These are phyloP conservation scores for Penicillium sp. DNA, from an alignment of 2,329 filamentous ascomycete species.

Conservation along the genomic window DNA sequence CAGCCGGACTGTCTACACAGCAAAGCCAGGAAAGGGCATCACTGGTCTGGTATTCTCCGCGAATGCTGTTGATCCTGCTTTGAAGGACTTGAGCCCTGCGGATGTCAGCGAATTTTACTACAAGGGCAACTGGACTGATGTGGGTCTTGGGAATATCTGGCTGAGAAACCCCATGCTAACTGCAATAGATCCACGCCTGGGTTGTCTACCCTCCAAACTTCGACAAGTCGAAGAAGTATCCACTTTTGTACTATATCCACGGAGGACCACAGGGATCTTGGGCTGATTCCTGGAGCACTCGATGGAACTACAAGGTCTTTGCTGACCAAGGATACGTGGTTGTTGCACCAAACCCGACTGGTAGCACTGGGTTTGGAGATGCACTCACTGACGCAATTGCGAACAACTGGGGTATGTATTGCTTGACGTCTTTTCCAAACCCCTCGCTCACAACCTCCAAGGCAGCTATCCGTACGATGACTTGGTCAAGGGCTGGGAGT, in stretches of 20 bases:
- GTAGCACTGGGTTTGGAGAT: constrained; percentile 80
- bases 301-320: constrained; percentile 85
- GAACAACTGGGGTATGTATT: constrained; percentile 69
- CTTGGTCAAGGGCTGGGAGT: constrained; percentile 74
- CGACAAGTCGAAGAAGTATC: constrained; percentile 70
- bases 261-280: constrained; percentile 80
- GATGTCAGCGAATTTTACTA: constrained; percentile 42
- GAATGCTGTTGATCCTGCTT: constrained; percentile 42
- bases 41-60: constrained; percentile 36
- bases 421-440: not conserved
- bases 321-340: constrained; percentile 86
- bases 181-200: constrained; percentile 39
- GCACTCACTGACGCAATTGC: constrained; percentile 74
- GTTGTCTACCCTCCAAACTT: constrained; percentile 57
- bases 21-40: constrained; percentile 28
- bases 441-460: constrained; percentile 3
- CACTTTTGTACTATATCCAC: constrained; percentile 77
- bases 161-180: constrained; percentile 6
- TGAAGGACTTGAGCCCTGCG: constrained; percentile 36
- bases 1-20: constrained; percentile 37
- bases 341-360: constrained; percentile 79
- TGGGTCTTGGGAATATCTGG: constrained; percentile 13
- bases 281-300: constrained; percentile 73
- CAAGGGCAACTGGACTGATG: constrained; percentile 38
- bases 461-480: constrained; percentile 70